Evolutionary conservation across 768 basidiomycete genomes (phyloP).

Genomic region (Lentinula boryana): DNA sequence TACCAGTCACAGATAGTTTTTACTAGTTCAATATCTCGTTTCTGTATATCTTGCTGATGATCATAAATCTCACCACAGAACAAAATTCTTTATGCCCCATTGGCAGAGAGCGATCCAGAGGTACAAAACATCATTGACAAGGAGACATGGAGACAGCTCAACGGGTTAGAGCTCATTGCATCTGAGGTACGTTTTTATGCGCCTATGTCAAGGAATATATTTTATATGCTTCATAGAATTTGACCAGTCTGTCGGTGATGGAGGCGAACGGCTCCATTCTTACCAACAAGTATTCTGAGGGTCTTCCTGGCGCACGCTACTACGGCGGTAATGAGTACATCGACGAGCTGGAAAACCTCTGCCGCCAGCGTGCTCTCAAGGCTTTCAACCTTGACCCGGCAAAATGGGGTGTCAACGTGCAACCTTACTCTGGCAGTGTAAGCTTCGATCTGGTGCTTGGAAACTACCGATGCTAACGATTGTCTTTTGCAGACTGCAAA

Average conservation of each 20-base stretch:
- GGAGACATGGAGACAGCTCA: slow-evolving; percentile 98
- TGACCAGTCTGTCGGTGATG: slow-evolving; percentile 94
- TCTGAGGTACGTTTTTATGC: slow-evolving; percentile 67
- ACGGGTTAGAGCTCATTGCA: slow-evolving; percentile 96
- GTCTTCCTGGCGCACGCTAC: slow-evolving; percentile 95
- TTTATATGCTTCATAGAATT: slow-evolving; percentile 51
- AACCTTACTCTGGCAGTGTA: slow-evolving; percentile 93
- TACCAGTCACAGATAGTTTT: slow-evolving; percentile 1
- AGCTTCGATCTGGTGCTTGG: slow-evolving; percentile 22
- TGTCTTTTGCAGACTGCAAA: slow-evolving; percentile 65
- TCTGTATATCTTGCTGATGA: neutral
- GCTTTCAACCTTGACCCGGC: slow-evolving; percentile 93
- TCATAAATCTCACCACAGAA: slow-evolving; percentile 50
- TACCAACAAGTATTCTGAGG: slow-evolving; percentile 99
- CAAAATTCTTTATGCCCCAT: slow-evolving; percentile 81
- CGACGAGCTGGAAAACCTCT: slow-evolving; percentile 91
- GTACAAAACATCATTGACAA: slow-evolving; percentile 98
- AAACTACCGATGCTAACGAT: neutral
- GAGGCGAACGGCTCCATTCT: slow-evolving; percentile 98
- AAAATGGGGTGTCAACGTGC: slow-evolving; percentile 98
- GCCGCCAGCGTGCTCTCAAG: slow-evolving; percentile 91
- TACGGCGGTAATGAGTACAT: slow-evolving; percentile 98
- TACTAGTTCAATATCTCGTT: neutral
- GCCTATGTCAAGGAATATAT: neutral
- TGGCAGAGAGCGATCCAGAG: slow-evolving; percentile 90